A percentile compares a stretch with the other conserved stretches of the same genome.
phyloP scores from a whole-genome alignment of 2,329 filamentous ascomycete genomes.

The Colletotrichum melonis region DNA sequence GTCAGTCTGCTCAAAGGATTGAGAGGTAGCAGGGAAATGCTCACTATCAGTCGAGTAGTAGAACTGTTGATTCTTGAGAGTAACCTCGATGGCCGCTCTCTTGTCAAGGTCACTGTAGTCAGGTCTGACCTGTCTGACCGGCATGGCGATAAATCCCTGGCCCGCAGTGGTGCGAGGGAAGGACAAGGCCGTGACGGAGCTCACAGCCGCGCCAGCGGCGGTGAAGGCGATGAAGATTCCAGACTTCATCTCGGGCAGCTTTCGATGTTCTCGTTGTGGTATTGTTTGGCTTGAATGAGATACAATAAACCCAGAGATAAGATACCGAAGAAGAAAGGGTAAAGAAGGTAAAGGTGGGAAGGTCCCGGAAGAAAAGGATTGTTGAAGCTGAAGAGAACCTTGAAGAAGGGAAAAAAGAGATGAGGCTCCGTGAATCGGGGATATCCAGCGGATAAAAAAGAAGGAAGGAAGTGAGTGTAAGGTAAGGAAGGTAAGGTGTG shows the following conservation, averaged over 20 bases:
- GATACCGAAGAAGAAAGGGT: neutral
- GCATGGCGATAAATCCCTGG: conserved; percentile 51
- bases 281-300: conserved; percentile 6
- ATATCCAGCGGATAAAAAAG: conserved; percentile 9
- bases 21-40: conserved; percentile 29
- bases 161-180: conserved; percentile 46
- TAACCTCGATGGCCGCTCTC: conserved; percentile 42
- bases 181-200: conserved; percentile 18
- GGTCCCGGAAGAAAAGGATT: neutral
- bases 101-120: conserved; percentile 16
- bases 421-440: conserved; percentile 6
- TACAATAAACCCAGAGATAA: neutral
- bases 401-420: neutral
- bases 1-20: neutral
- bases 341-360: conserved; percentile 2
- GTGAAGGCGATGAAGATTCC: conserved; percentile 4
- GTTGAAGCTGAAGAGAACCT: conserved; percentile 15
- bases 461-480: neutral
- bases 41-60: conserved; percentile 53
- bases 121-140: conserved; percentile 40
- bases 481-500: neutral
- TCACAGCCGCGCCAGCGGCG: conserved; percentile 22
- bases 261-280: neutral
- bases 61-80: conserved; percentile 49
- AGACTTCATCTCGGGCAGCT: conserved; percentile 19